Evolutionary conservation across 2,329 filamentous ascomycete species (phyloP).

Genomic region (Talaromyces marneffei): DNA sequence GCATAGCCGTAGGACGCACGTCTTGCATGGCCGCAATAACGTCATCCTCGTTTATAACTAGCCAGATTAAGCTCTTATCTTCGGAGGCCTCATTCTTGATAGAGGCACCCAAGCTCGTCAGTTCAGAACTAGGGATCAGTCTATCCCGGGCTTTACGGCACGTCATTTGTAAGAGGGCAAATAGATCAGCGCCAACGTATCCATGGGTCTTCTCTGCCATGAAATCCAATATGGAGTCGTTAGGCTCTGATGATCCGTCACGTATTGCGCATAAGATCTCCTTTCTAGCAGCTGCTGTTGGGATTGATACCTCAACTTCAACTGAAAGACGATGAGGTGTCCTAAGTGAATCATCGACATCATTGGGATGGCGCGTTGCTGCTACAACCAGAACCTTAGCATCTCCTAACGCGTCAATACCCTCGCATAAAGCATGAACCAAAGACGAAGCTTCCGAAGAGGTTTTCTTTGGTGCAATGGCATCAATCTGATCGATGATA

Average conservation of each 20-base stretch:
- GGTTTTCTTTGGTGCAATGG: constrained; percentile 55
- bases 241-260: constrained; percentile 44
- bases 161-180: constrained; percentile 56
- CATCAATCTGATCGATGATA: constrained; percentile 71
- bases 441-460: constrained; percentile 39
- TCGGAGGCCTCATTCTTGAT: not conserved
- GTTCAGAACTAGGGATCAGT: constrained; percentile 18
- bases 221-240: constrained; percentile 50
- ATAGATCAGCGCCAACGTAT: constrained; percentile 73
- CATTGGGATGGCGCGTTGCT: constrained; percentile 65
- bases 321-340: constrained; percentile 58
- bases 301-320: constrained; percentile 70
- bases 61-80: constrained; percentile 16
- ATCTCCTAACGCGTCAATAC: constrained; percentile 34
- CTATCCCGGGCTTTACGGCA: constrained; percentile 36
- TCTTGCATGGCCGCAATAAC: constrained; percentile 53
- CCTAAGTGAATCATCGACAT: constrained; percentile 65
- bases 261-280: constrained; percentile 65
- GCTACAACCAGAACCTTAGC: constrained; percentile 66
- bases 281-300: constrained; percentile 62
- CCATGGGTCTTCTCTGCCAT: constrained; percentile 76
- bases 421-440: constrained; percentile 36
- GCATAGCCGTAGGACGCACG: constrained; percentile 78
- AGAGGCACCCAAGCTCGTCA: not conserved
- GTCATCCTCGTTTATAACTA: constrained; percentile 33